Conservation (phyloP, 305 asterid species). For the Fraxinus nigra region DNA sequence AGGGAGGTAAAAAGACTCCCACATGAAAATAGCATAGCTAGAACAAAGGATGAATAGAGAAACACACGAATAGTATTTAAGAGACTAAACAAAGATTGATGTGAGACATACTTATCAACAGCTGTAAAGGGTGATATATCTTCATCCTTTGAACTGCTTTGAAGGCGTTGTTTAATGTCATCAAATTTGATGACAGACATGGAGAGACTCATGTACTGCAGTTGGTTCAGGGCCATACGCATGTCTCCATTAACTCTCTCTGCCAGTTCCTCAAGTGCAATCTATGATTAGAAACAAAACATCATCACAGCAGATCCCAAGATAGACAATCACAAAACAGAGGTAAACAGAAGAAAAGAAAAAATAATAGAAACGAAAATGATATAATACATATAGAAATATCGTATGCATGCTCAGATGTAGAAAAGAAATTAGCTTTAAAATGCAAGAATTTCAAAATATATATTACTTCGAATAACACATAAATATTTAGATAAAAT, state of each 20-base stretch:
- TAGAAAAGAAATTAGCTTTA: background rate
- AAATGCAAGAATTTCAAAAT: background rate
- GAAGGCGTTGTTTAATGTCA: constrained; percentile 85
- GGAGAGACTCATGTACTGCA: constrained; percentile 95
- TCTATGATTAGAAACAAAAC: constrained; percentile 40
- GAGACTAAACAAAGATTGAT: constrained; percentile 17
- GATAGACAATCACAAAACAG: background rate
- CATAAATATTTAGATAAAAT: background rate
- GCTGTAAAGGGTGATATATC: constrained; percentile 97
- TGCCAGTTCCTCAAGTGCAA: constrained; percentile 93
- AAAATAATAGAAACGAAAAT: background rate
- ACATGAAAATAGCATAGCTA: background rate
- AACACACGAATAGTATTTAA: background rate
- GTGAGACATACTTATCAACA: constrained; percentile 77
- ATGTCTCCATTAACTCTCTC: constrained; percentile 93
- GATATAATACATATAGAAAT: background rate
- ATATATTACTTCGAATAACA: background rate
- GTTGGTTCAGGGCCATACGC: constrained; percentile 94
- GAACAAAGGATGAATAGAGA: constrained; percentile 6
- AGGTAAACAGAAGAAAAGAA: background rate
- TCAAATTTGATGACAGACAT: constrained; percentile 84
- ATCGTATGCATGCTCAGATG: background rate
- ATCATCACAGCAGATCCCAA: background rate
- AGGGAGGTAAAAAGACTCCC: background rate
- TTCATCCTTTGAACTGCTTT: constrained; percentile 92